A percentile compares a stretch with the other conserved stretches of the same genome.
Conservation (phyloP, 108 stramenopile species). For the Stephanodiscus triporus region DNA sequence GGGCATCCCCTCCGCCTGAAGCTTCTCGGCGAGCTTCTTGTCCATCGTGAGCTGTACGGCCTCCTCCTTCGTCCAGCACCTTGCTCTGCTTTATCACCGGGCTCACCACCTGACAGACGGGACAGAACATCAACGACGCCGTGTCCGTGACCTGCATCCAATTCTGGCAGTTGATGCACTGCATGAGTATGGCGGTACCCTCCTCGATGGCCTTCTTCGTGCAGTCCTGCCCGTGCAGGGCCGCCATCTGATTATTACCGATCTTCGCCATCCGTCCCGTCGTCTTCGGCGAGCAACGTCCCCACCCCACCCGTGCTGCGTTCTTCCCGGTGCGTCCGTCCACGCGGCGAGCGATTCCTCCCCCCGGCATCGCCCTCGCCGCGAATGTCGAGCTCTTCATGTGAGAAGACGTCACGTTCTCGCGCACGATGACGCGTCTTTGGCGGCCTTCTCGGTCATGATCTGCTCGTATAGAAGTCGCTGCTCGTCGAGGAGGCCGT, state of each 20-base stretch:
- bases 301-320: no score
- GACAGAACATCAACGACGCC: slow-evolving; percentile 84
- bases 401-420: slow-evolving; percentile 37
- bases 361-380: slow-evolving; percentile 11
- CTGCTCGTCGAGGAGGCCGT: neutral
- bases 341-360: no score
- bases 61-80: slow-evolving; percentile 58
- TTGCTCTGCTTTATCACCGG: slow-evolving; percentile 60
- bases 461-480: neutral
- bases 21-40: slow-evolving; percentile 73
- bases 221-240: slow-evolving; percentile 68
- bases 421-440: slow-evolving; percentile 33
- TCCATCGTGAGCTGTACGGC: slow-evolving; percentile 77
- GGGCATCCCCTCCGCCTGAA: slow-evolving; percentile 83
- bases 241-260: slow-evolving; percentile 60
- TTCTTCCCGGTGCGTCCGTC: no score
- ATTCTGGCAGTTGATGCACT: slow-evolving; percentile 78
- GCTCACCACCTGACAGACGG: slow-evolving; percentile 69
- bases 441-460: no score
- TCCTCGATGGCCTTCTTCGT: slow-evolving; percentile 73
- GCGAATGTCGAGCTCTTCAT: slow-evolving; percentile 28
- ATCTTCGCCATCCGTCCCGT: slow-evolving; percentile 32
- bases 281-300: no score
- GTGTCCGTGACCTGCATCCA: slow-evolving; percentile 83
- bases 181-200: slow-evolving; percentile 71